phyloP scores from a whole-genome alignment of 306 rosid genomes.

The Dryas drummondii region DNA sequence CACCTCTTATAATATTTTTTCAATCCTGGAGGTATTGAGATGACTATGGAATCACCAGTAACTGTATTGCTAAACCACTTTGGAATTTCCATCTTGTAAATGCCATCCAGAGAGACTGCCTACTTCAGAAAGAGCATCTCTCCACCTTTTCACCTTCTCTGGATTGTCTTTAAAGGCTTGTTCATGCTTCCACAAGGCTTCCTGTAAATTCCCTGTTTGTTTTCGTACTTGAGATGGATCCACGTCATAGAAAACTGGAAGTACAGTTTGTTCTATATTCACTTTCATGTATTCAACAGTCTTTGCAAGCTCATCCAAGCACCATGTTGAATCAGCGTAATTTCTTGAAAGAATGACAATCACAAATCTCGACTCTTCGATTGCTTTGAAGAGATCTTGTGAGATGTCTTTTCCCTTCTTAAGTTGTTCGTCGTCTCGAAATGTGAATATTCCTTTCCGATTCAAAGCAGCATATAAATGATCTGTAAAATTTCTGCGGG shows the following conservation, averaged over 20 bases:
- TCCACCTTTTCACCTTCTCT: background rate
- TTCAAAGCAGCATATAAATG: background rate
- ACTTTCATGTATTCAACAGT: background rate
- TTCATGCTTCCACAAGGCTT: background rate
- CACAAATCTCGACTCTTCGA: background rate
- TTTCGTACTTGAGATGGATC: background rate
- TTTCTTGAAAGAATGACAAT: background rate
- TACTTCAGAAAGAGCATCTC: background rate
- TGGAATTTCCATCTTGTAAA: background rate
- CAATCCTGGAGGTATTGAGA: too few relatives aligned
- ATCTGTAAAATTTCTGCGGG: background rate
- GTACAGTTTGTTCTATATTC: background rate
- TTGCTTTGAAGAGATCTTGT: background rate
- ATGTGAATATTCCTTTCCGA: background rate
- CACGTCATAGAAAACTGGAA: background rate
- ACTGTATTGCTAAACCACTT: too few relatives aligned
- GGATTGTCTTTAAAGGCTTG: background rate
- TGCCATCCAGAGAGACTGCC: background rate
- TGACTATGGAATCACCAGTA: too few relatives aligned
- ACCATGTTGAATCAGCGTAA: background rate
- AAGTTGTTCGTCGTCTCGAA: background rate
- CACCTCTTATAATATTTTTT: too few relatives aligned
- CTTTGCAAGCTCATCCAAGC: background rate
- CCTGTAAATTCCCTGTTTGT: background rate
- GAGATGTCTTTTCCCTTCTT: too few relatives aligned